Evolutionary conservation across 2,329 filamentous ascomycete species (phyloP).

Genomic region (Arthrobotrys musiformis): DNA sequence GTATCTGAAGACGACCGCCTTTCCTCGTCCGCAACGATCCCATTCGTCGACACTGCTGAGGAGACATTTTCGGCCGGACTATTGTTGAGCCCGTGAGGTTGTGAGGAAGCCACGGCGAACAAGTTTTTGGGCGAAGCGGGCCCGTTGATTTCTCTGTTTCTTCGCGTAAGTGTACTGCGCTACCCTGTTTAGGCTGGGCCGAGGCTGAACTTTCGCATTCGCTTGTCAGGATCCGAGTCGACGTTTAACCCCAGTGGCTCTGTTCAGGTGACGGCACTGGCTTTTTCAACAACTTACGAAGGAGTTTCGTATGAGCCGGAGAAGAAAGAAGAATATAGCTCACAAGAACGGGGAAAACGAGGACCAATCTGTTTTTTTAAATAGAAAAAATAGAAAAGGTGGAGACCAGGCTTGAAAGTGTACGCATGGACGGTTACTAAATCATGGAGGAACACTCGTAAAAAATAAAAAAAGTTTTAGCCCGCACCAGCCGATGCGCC

Average conservation of each 20-base stretch:
- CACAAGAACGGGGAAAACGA: background rate
- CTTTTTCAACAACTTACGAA: background rate
- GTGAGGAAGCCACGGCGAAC: slow-evolving; percentile 46
- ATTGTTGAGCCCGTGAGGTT: slow-evolving; percentile 11
- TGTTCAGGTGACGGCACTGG: no score
- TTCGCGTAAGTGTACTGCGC: background rate
- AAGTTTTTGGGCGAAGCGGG: background rate
- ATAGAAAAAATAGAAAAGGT: background rate
- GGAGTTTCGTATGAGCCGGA: background rate
- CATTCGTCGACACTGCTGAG: background rate
- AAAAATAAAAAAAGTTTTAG: slow-evolving; percentile 6
- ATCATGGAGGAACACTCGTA: background rate
- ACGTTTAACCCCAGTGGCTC: no score
- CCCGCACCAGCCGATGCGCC: slow-evolving; percentile 29
- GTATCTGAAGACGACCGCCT: slow-evolving; percentile 17
- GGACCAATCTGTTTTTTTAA: background rate
- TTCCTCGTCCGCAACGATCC: background rate
- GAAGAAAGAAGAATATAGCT: background rate
- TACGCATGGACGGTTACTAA: background rate
- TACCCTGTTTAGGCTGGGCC: background rate
- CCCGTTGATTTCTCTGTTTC: background rate
- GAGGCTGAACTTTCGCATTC: slow-evolving; percentile 9
- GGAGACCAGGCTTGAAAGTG: background rate
- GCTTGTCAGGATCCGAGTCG: no score
- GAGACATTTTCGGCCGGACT: background rate